Conservation (phyloP, 2,329 filamentous ascomycete genomes). For the Tolypocladium tundrense region DNA sequence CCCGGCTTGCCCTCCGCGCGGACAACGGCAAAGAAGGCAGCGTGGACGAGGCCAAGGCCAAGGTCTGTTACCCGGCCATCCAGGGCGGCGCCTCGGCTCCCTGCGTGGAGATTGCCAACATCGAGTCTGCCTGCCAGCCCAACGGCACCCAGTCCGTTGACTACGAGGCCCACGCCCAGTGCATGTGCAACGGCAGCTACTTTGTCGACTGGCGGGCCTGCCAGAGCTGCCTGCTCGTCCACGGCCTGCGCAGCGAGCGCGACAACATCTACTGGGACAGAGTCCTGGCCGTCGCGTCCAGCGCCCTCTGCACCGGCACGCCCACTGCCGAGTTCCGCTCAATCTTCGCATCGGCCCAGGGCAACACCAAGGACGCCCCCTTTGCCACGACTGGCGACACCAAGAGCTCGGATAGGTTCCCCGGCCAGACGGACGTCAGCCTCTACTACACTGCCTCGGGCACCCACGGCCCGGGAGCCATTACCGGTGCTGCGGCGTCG, state of each 20-base stretch:
- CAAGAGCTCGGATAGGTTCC: constrained; percentile 19
- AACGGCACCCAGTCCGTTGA: constrained; percentile 15
- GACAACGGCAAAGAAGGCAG: not conserved
- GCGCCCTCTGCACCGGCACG: constrained; percentile 24
- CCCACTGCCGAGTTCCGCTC: constrained; percentile 24
- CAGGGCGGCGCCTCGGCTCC: constrained; percentile 10
- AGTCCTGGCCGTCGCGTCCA: constrained; percentile 24
- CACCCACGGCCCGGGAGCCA: constrained; percentile 26
- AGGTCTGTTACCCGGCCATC: constrained; percentile 6
- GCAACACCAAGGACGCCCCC: constrained; percentile 9
- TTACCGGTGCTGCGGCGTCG: constrained; percentile 28
- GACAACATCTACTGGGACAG: constrained; percentile 21
- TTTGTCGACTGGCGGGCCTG: constrained; percentile 32
- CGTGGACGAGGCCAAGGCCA: not conserved
- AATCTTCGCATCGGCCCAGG: constrained; percentile 21
- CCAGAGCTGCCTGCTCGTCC: constrained; percentile 27
- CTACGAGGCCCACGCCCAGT: constrained; percentile 19
- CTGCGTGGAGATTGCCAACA: constrained; percentile 17
- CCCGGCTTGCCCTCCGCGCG: not conserved
- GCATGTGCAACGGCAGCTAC: constrained; percentile 32
- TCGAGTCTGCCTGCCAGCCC: constrained; percentile 18
- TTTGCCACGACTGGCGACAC: constrained; percentile 20
- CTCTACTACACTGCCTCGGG: constrained; percentile 30
- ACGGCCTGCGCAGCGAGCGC: constrained; percentile 26
- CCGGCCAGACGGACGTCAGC: constrained; percentile 27